Conservation (phyloP, 2,329 filamentous ascomycete species). For the Fusarium aywerte region DNA sequence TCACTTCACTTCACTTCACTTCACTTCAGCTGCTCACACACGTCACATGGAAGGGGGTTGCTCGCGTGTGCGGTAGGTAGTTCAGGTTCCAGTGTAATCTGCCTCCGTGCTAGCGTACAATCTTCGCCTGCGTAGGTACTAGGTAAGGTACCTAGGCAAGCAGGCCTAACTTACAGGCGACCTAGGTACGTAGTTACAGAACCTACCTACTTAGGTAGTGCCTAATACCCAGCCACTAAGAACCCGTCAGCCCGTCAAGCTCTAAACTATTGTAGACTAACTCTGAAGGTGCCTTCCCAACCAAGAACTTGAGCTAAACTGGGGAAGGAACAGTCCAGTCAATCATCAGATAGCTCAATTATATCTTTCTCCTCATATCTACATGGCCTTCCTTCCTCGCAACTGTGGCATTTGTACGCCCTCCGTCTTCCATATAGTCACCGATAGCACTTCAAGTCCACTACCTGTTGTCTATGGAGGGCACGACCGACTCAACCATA, state of each 20-base stretch:
- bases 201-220: not conserved
- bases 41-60: slow-evolving; percentile 24
- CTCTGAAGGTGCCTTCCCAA: slow-evolving; percentile 20
- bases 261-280: slow-evolving; percentile 2
- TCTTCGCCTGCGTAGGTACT: not conserved
- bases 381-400: slow-evolving; percentile 8
- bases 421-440: slow-evolving; percentile 8
- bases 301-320: slow-evolving; percentile 23
- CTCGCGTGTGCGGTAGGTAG: slow-evolving; percentile 35
- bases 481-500: not conserved
- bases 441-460: slow-evolving; percentile 13
- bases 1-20: slow-evolving; percentile 2
- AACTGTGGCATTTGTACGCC: slow-evolving; percentile 20
- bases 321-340: slow-evolving; percentile 28
- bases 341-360: slow-evolving; percentile 12
- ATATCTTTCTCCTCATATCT: not conserved
- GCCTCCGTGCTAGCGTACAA: slow-evolving; percentile 11
- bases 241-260: slow-evolving; percentile 12
- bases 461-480: slow-evolving; percentile 20
- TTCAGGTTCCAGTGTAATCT: slow-evolving; percentile 30
- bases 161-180: not conserved
- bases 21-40: slow-evolving; percentile 1
- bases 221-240: slow-evolving; percentile 15
- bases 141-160: not conserved
- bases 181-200: not conserved